Percentiles rank a stretch among this genome's conserved stretches.
Conservation (phyloP, 192 early-diverging fungal species). For the Tieghemiomyces parasiticus region DNA sequence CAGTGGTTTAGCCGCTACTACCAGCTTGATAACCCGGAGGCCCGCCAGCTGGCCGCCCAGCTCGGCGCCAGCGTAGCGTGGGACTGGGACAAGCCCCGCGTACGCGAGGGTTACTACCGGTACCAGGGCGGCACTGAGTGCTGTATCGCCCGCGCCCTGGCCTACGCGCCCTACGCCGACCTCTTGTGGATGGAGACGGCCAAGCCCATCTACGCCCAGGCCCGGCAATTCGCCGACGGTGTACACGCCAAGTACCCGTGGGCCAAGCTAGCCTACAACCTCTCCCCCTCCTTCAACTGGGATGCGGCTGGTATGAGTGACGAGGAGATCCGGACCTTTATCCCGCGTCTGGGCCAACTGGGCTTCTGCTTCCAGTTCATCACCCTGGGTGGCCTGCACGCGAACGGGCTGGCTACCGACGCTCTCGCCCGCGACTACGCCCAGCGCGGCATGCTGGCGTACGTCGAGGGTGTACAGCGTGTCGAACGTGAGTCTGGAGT, state of each 20-base stretch:
- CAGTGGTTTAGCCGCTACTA: constrained; percentile 1
- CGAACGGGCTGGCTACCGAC: constrained; percentile 72
- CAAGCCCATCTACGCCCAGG: constrained; percentile 83
- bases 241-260: constrained; percentile 66
- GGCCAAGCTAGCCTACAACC: constrained; percentile 87
- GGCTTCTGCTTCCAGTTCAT: constrained; percentile 99
- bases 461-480: constrained; percentile 83
- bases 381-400: constrained; percentile 90
- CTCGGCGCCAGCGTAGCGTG: constrained; percentile 60
- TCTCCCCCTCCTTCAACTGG: constrained; percentile 98
- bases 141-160: constrained; percentile 66
- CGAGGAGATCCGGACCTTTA: constrained; percentile 71
- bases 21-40: constrained; percentile 65
- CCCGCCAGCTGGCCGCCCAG: constrained; percentile 49
- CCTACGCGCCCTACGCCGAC: constrained; percentile 81
- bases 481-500: constrained; percentile 80
- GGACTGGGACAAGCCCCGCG: constrained; percentile 81
- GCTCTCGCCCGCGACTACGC: constrained; percentile 81
- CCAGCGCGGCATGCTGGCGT: constrained; percentile 82
- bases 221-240: constrained; percentile 76
- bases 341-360: constrained; percentile 66
- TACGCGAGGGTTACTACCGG: constrained; percentile 93
- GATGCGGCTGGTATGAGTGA: constrained; percentile 90
- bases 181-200: constrained; percentile 97
- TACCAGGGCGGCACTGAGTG: constrained; percentile 89